Percentiles rank a stretch among this genome's conserved stretches.
phyloP scores from a whole-genome alignment of 2,329 filamentous ascomycete genomes.

The Alternaria arbusti region DNA sequence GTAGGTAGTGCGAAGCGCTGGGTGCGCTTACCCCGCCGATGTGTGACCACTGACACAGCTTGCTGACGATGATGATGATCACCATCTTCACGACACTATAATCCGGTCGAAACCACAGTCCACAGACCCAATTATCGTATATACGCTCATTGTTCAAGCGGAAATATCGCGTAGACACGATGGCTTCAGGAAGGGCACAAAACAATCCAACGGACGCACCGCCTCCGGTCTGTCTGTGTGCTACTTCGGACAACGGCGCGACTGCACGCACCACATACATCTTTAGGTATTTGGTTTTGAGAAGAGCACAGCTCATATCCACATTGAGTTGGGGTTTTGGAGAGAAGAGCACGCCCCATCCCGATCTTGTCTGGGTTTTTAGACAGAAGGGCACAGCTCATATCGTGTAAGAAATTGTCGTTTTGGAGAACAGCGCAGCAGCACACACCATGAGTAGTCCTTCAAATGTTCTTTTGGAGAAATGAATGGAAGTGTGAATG shows the following conservation, averaged over 20 bases:
- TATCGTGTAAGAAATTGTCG: too few species aligned
- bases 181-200: not conserved
- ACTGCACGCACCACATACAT: not conserved
- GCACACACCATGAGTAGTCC: not conserved
- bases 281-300: not conserved
- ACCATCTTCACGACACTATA: not conserved
- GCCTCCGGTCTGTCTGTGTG: too few species aligned
- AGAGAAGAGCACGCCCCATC: too few species aligned
- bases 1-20: not conserved
- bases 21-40: not conserved
- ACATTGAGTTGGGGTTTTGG: too few species aligned
- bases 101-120: not conserved
- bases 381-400: not conserved
- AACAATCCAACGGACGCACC: not conserved
- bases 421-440: not conserved
- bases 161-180: not conserved
- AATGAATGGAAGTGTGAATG: accelerated
- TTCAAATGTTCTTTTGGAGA: not conserved
- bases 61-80: not conserved
- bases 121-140: not conserved
- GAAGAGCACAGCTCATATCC: too few species aligned
- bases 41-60: not conserved
- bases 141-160: not conserved
- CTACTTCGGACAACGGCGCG: accelerated
- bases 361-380: too few species aligned